These are phyloP conservation scores for Gossypium thurberi DNA, from an alignment of 345 rosid species.

Conservation along the genomic window DNA sequence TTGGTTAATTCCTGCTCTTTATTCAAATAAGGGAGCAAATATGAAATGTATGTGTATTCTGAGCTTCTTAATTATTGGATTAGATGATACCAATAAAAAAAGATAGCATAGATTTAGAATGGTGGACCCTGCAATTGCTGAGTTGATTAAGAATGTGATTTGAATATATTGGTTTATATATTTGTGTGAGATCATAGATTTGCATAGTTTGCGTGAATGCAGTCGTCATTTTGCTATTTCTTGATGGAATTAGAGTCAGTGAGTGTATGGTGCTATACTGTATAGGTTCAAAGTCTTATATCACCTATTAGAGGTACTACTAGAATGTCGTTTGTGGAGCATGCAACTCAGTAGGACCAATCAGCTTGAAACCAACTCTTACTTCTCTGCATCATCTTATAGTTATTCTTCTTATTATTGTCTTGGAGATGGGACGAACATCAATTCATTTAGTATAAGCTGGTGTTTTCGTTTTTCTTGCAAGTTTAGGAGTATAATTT, in stretches of 20 bases:
- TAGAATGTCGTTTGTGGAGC: not conserved
- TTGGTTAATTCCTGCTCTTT: not conserved
- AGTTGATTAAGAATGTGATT: conserved; percentile 5
- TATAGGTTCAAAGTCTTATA: not conserved
- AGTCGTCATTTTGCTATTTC: not conserved
- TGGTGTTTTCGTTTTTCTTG: not conserved
- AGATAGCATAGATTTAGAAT: not conserved
- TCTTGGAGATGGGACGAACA: not conserved
- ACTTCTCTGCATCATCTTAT: not conserved
- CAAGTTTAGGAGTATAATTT: not conserved
- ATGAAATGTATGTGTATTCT: not conserved
- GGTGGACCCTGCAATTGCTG: not conserved
- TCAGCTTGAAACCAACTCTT: not conserved
- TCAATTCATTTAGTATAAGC: not conserved
- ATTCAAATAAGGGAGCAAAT: not conserved
- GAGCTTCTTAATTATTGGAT: not conserved
- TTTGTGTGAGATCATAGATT: not conserved
- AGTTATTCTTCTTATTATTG: not conserved
- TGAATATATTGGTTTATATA: not conserved
- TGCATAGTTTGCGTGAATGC: not conserved
- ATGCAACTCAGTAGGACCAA: not conserved
- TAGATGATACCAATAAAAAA: not conserved
- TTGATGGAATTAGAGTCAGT: not conserved
- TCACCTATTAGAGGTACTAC: not conserved
- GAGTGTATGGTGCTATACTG: not conserved